Evolutionary conservation across 2,329 filamentous ascomycete genomes (phyloP).

Genomic region (Pseudocercospora macadamiae): DNA sequence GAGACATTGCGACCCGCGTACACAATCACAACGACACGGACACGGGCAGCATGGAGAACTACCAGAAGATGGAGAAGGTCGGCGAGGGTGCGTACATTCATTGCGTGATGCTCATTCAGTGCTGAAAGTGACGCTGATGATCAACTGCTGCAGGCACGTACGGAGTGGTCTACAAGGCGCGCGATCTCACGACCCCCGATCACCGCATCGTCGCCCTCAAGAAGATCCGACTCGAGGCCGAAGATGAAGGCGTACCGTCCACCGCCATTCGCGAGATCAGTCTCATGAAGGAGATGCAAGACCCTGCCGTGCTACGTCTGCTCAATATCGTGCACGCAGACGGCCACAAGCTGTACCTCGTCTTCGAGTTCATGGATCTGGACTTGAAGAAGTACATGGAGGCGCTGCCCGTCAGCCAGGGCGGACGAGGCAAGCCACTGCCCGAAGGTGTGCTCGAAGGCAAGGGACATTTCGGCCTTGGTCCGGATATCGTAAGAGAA

Average conservation of each 20-base stretch:
- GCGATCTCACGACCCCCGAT: conserved; percentile 77
- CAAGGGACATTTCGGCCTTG: conserved; percentile 69
- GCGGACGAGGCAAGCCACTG: conserved; percentile 80
- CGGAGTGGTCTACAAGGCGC: conserved; percentile 92
- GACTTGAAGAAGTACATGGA: conserved; percentile 99
- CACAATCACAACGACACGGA: not conserved
- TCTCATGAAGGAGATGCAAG: conserved; percentile 98
- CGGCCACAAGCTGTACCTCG: conserved; percentile 94
- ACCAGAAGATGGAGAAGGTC: conserved; percentile 95
- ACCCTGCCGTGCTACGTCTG: conserved; percentile 95
- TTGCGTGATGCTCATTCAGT: not conserved
- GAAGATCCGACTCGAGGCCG: conserved; percentile 97
- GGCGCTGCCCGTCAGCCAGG: conserved; percentile 77
- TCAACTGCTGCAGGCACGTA: conserved; percentile 70
- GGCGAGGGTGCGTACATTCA: conserved; percentile 72
- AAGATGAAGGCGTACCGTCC: conserved; percentile 88
- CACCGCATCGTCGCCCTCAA: conserved; percentile 89
- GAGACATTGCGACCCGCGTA: not conserved
- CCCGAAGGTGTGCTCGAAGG: conserved; percentile 63
- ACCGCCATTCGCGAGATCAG: conserved; percentile 98
- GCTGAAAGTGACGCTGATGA: not conserved
- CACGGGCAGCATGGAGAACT: conserved; percentile 52
- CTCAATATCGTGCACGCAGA: conserved; percentile 99
- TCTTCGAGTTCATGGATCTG: conserved; percentile 98
- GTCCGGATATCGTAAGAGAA: conserved; percentile 63